Base-by-base conservation (phyloP, 148 eudicot species). In the Silene conica region DNA sequence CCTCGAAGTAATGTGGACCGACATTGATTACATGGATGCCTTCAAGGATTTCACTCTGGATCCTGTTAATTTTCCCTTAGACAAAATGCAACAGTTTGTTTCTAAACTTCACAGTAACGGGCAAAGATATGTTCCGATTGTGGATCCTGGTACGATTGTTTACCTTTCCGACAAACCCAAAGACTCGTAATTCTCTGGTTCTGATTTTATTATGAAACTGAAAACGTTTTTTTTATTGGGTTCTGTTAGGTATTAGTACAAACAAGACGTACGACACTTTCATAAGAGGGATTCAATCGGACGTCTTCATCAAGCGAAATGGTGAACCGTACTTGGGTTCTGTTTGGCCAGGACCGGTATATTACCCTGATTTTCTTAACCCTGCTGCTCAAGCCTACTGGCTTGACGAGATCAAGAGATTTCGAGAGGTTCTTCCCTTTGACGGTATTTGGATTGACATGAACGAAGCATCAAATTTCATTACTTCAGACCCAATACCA, bases 341-440 rank as follows among this genome's bases (percentile, higher is more conserved):
- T 10, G 90, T 87, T 15, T 87, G 90, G 90, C 90, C 90, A 38
- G 90, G 90, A 46, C 80, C 80, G 1, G 83, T 79, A 15, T 75
- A 82, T 81, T 87, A 71, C 67, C 90, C 90, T 41, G 90, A 87
- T 76, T 84, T 87, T 80, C 16, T 84, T 21, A 67, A 87, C 54
- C 90, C 87, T 45, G 79, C 73, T 38, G 60, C 83, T 15, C 76
- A 34, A 52, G 67, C 18, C 28, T 87, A 58, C 48, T 87, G 90
- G 90, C 67, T 70, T 22, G 78, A 87, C 57, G 87, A 87, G 81
- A 84, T 87, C 58, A 72, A 76, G 20, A 65, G 80, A 56, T 85
- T 87, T 26, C 69, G 76, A 5, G 77, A 67, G 0, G 74, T 79
- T 67, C 16, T 84, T 23, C 78, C 76, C 16, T 65, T 81, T 31